Evolutionary conservation across 1,139 yeast species (phyloP).

Genomic region (Yamadazyma atmosphaerica): DNA sequence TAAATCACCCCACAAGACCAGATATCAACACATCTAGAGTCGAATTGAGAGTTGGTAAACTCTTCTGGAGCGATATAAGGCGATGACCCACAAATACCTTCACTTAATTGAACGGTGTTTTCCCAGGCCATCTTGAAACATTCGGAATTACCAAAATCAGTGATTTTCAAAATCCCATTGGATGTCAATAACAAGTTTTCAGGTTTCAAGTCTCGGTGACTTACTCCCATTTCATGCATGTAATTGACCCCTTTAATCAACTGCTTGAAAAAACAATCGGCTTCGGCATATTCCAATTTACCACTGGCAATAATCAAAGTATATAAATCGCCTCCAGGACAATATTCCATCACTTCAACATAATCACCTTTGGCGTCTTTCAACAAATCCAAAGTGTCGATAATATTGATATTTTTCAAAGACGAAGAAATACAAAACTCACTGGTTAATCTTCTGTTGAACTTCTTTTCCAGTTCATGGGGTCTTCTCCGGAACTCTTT

Average conservation of each 20-base stretch:
- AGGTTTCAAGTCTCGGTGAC: slow-evolving; percentile 93
- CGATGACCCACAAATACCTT: slow-evolving; percentile 84
- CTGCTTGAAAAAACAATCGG: slow-evolving; percentile 95
- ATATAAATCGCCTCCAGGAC: slow-evolving; percentile 93
- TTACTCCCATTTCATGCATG: slow-evolving; percentile 97
- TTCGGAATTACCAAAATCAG: slow-evolving; percentile 95
- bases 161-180: slow-evolving; percentile 78
- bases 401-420: slow-evolving; percentile 56
- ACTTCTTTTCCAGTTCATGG: slow-evolving; percentile 46
- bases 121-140: slow-evolving; percentile 99
- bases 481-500: slow-evolving; percentile 46
- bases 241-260: slow-evolving; percentile 86
- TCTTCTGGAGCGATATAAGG: slow-evolving; percentile 98
- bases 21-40: slow-evolving; percentile 88
- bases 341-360: slow-evolving; percentile 96
- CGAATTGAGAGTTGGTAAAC: slow-evolving; percentile 71
- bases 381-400: slow-evolving; percentile 80
- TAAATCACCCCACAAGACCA: slow-evolving; percentile 98
- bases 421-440: slow-evolving; percentile 52
- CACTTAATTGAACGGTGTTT: slow-evolving; percentile 73
- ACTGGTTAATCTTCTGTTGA: slow-evolving; percentile 43
- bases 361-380: slow-evolving; percentile 91
- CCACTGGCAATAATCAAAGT: slow-evolving; percentile 84
- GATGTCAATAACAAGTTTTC: slow-evolving; percentile 84
- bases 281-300: slow-evolving; percentile 79